Conservation (phyloP, 805 yeast genomes). For the Candida maesae region DNA sequence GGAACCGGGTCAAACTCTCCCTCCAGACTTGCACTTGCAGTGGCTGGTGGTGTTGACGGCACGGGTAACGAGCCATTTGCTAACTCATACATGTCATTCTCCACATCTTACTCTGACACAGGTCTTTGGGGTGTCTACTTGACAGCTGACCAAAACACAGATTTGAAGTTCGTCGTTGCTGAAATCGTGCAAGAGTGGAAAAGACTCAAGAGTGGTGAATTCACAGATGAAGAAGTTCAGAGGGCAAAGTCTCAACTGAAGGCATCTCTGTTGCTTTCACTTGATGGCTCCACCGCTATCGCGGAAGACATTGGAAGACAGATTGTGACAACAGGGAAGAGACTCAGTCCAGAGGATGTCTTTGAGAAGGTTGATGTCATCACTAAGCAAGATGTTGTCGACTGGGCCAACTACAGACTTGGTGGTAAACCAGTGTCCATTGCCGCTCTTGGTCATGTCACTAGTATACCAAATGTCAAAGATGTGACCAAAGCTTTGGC, state of each 20-base stretch:
- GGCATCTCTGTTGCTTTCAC: constrained; percentile 82
- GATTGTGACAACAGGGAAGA: constrained; percentile 84
- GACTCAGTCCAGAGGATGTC: constrained; percentile 44
- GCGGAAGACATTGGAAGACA: constrained; percentile 99
- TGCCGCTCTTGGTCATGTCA: constrained; percentile 86
- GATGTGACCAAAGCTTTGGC: constrained; percentile 46
- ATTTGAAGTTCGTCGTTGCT: constrained; percentile 64
- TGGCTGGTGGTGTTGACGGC: constrained; percentile 52
- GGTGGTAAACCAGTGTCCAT: constrained; percentile 78
- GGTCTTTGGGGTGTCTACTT: constrained; percentile 97
- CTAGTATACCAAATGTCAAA: constrained; percentile 62
- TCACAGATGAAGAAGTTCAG: constrained; percentile 82
- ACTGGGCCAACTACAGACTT: constrained; percentile 84
- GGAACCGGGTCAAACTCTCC: constrained; percentile 84
- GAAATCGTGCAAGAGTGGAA: constrained; percentile 86
- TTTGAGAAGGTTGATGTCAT: constrained; percentile 68
- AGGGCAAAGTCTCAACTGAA: constrained; percentile 93
- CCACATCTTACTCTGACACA: constrained; percentile 95
- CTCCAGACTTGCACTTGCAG: constrained; percentile 70
- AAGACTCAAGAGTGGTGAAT: constrained; percentile 71
- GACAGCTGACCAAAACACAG: constrained; percentile 64
- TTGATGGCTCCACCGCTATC: constrained; percentile 93
- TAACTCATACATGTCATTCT: constrained; percentile 93
- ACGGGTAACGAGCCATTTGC: constrained; percentile 66
- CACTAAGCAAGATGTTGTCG: constrained; percentile 71